Evolutionary conservation across 768 basidiomycete species (phyloP), one percentile per base, ranked within the genome.

Genomic region (Tylopilus sp.): DNA sequence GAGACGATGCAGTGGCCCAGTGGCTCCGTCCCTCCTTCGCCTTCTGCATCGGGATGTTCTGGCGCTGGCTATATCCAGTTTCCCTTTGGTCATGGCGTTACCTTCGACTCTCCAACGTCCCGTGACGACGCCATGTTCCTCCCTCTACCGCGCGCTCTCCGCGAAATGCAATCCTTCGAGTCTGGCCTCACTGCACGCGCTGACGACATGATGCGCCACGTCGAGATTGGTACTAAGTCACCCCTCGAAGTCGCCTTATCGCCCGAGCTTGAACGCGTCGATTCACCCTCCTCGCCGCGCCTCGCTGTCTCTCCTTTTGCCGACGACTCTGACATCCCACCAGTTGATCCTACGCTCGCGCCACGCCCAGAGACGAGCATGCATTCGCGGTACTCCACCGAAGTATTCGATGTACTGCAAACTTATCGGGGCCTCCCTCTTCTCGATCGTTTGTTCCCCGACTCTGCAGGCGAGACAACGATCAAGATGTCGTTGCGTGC

Each of bases 81-180:
- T 55, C 88, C 88, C 1, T 88, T 89, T 63, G 88, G 88, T 15
- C 63, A 71, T 5, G 80, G 80, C 8, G 76, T 90, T 26, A 56
- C 71, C 3, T 90, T 86, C 58, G 82, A 83, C 48, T 75, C 80
- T 0, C 86, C 85, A 4, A 65, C 75, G 1, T 73, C 77, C 52
- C 75, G 70, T 30, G 73, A 75, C 8, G 67, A 71, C 1, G 47
- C 72, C 1, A 67, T 79, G 17, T 73, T 69, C 43, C 64, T 81
- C 4, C 72, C 74, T 4, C 58, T 78, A 2, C 76, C 81, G 1
- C 81, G 79, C 4, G 73, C 75, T 39, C 65, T 93, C n/a, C 84
- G 89, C 21, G 86, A 85, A 64, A 88, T 91, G 85, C 88, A 91
- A 57, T 89, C 87, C 0, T 93, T 92, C 62, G 91, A 93, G 57